phyloP scores from a whole-genome alignment of 208 protist species.

The Trypanosomatidae sp. region DNA sequence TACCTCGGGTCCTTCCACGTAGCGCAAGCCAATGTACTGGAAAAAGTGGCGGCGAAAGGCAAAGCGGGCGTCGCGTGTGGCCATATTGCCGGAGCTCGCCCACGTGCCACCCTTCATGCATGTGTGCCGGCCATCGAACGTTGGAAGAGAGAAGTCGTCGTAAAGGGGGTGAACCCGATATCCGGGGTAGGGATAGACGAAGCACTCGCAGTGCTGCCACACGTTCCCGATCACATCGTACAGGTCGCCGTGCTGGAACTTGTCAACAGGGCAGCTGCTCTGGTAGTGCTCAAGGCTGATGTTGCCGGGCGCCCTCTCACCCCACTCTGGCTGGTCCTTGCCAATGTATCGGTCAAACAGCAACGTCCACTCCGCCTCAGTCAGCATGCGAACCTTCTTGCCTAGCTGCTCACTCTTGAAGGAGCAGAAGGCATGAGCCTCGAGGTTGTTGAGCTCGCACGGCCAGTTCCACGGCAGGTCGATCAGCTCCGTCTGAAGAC shows the following conservation, averaged over 20 bases:
- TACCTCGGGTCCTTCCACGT: slow-evolving; percentile 78
- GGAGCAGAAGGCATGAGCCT: slow-evolving; percentile 94
- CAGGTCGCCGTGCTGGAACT: slow-evolving; percentile 77
- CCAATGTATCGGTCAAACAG: slow-evolving; percentile 81
- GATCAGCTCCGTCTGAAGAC: slow-evolving; percentile 91
- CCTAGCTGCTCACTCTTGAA: slow-evolving; percentile 89
- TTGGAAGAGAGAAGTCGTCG: slow-evolving; percentile 97
- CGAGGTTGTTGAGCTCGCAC: slow-evolving; percentile 95
- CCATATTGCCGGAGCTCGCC: slow-evolving; percentile 94
- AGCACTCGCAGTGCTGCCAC: slow-evolving; percentile 95
- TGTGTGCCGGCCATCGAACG: slow-evolving; percentile 94
- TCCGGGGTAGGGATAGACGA: slow-evolving; percentile 87
- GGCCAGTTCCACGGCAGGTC: slow-evolving; percentile 96
- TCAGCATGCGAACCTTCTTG: slow-evolving; percentile 84
- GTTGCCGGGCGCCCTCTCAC: slow-evolving; percentile 73
- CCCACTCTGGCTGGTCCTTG: slow-evolving; percentile 80
- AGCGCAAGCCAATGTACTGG: slow-evolving; percentile 94
- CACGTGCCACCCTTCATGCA: slow-evolving; percentile 96
- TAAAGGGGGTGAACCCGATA: slow-evolving; percentile 95
- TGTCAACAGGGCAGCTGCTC: slow-evolving; percentile 83
- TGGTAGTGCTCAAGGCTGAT: slow-evolving; percentile 87
- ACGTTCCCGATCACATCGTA: slow-evolving; percentile 96
- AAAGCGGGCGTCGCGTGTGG: slow-evolving; percentile 91
- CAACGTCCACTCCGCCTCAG: slow-evolving; percentile 90
- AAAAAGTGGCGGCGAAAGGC: slow-evolving; percentile 97